phyloP scores from a whole-genome alignment of 2,329 filamentous ascomycete genomes.

The Cercospora sp. region DNA sequence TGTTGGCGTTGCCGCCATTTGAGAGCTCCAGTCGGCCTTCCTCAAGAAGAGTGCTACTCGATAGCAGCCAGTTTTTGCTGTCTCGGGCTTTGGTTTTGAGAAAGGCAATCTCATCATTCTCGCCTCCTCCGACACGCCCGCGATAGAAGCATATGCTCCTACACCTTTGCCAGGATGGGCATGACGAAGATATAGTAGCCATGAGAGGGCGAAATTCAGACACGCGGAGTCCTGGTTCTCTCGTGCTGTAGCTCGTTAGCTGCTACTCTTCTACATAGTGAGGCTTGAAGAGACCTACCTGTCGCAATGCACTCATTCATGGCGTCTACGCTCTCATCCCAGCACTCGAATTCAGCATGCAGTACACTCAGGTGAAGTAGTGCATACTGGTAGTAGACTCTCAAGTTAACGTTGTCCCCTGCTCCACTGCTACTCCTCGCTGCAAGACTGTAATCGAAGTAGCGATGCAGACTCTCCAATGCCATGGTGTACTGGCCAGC shows the following conservation, averaged over 20 bases:
- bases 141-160: constrained; percentile 27
- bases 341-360: constrained; percentile 92
- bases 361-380: constrained; percentile 89
- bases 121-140: constrained; percentile 41
- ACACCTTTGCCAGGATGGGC: constrained; percentile 64
- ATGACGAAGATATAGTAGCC: constrained; percentile 93
- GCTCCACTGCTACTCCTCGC: constrained; percentile 19
- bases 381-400: constrained; percentile 86
- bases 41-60: constrained; percentile 79
- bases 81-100: constrained; percentile 85
- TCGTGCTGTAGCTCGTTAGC: constrained; percentile 56
- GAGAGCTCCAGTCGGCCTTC: constrained; percentile 79
- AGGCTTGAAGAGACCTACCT: constrained; percentile 27
- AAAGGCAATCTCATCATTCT: constrained; percentile 79
- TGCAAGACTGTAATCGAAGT: constrained; percentile 81
- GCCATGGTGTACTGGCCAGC: constrained; percentile 86
- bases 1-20: constrained; percentile 44
- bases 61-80: constrained; percentile 78
- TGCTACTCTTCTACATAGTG: background rate
- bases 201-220: constrained; percentile 91
- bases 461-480: constrained; percentile 87
- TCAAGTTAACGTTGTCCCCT: constrained; percentile 26
- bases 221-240: constrained; percentile 92
- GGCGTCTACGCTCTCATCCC: constrained; percentile 83
- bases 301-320: constrained; percentile 95